A percentile compares a stretch with the other conserved stretches of the same genome.
Evolutionary conservation across 306 rosid species (phyloP).

Genomic region (Medicago ruthenica): DNA sequence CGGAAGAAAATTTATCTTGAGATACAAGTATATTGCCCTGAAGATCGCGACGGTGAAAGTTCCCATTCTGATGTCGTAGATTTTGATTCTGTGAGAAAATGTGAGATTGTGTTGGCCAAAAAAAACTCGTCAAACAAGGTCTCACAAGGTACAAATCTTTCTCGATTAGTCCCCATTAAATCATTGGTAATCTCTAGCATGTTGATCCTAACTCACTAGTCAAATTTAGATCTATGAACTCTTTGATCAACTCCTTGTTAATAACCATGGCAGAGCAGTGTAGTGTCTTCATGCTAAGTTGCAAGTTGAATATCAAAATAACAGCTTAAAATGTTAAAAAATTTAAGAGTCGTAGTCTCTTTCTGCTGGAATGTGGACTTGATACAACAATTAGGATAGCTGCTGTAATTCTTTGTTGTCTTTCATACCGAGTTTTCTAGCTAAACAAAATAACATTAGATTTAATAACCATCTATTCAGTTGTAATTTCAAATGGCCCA

Average conservation of each 20-base stretch:
- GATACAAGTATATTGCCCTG: neutral
- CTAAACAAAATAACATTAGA: neutral
- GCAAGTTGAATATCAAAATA: no score
- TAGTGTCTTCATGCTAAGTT: no score
- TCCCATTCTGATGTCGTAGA: neutral
- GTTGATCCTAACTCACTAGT: neutral
- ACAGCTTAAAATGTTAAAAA: no score
- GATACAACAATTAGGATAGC: no score
- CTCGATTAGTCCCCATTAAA: neutral
- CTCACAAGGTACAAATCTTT: neutral
- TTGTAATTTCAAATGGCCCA: no score
- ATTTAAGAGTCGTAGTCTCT: no score
- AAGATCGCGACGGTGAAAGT: neutral
- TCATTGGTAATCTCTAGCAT: neutral
- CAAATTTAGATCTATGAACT: neutral
- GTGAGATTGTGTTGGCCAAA: neutral
- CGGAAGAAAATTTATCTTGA: neutral
- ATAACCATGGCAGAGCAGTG: no score
- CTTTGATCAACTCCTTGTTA: neutral
- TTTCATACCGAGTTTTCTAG: neutral
- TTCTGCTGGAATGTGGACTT: no score
- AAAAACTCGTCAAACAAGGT: neutral
- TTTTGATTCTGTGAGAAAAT: neutral
- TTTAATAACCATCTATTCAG: neutral
- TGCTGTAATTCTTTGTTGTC: no score